These are phyloP conservation scores for Cordyceps fumosorosea DNA, from an alignment of 2,329 filamentous ascomycete species.

Conservation along the genomic window DNA sequence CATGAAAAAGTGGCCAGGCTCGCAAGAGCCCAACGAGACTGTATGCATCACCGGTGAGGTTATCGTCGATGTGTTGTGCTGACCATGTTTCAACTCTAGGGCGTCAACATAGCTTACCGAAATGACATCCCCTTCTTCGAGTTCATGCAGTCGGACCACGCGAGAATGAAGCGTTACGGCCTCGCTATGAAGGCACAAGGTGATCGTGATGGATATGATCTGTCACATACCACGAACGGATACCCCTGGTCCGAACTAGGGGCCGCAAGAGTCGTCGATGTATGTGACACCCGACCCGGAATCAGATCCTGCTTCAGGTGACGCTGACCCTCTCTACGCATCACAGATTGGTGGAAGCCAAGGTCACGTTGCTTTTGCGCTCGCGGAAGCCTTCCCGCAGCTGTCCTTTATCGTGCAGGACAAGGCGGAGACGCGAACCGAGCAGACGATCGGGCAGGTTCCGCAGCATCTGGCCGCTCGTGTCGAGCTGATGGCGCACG, in stretches of 20 bases:
- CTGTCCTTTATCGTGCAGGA: slow-evolving; percentile 44
- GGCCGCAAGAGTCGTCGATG: slow-evolving; percentile 22
- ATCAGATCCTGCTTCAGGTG: background rate
- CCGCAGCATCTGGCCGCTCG: slow-evolving; percentile 25
- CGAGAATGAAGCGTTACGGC: slow-evolving; percentile 23
- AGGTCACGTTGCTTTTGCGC: slow-evolving; percentile 19
- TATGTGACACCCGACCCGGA: slow-evolving; percentile 11
- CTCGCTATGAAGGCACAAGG: slow-evolving; percentile 26
- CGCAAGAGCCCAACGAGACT: slow-evolving; percentile 29
- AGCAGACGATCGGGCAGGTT: slow-evolving; percentile 25
- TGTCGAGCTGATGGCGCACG: slow-evolving; percentile 37
- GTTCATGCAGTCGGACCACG: slow-evolving; percentile 22
- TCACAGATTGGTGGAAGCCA: slow-evolving; percentile 22
- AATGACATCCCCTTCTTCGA: slow-evolving; percentile 22
- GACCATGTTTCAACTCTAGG: background rate
- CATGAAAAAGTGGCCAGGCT: slow-evolving; percentile 30
- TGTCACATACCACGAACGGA: slow-evolving; percentile 18
- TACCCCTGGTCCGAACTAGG: slow-evolving; percentile 22
- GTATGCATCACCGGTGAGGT: slow-evolving; percentile 5
- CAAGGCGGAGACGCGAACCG: slow-evolving; percentile 33
- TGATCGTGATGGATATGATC: slow-evolving; percentile 18
- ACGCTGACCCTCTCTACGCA: background rate
- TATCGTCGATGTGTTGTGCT: background rate
- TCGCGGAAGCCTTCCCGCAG: slow-evolving; percentile 20
- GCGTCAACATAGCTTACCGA: slow-evolving; percentile 24